These are phyloP conservation scores for Dryas alaskensis DNA, from an alignment of 306 rosid genomes.

Conservation along the genomic window DNA sequence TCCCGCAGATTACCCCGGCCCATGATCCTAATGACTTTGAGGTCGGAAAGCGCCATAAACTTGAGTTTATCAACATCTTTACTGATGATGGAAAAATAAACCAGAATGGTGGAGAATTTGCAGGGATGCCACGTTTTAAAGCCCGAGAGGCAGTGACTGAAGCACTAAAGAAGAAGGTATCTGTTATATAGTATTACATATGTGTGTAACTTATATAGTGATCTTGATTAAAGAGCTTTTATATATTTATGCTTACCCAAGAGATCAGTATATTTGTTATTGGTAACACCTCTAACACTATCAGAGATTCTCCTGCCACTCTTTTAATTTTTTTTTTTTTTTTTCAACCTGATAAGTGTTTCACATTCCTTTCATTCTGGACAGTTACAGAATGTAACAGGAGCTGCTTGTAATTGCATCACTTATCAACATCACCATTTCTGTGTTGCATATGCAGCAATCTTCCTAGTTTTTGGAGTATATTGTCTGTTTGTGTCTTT, in stretches of 20 bases:
- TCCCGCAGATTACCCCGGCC: conserved; percentile 91
- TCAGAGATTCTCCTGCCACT: neutral
- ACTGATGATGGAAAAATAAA: conserved; percentile 89
- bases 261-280: neutral
- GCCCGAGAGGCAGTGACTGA: conserved; percentile 70
- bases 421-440: neutral
- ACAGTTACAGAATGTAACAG: neutral
- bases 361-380: neutral
- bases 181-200: conserved; percentile 11
- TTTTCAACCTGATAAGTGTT: neutral
- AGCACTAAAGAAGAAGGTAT: conserved; percentile 83
- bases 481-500: conserved; percentile 4
- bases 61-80: conserved; percentile 73
- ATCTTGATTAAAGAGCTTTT: neutral
- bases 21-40: conserved; percentile 98
- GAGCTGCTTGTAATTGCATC: neutral
- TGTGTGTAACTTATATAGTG: neutral
- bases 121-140: conserved; percentile 80
- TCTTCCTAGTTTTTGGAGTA: neutral
- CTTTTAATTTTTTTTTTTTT: neutral
- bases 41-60: conserved; percentile 85
- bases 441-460: neutral
- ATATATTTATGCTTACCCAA: neutral
- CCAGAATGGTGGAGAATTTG: conserved; percentile 85
- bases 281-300: neutral